A percentile compares a stretch with the other conserved stretches of the same genome.
phyloP scores from a whole-genome alignment of 352 stramenopile genomes.

The Globisporangium apiculatum region DNA sequence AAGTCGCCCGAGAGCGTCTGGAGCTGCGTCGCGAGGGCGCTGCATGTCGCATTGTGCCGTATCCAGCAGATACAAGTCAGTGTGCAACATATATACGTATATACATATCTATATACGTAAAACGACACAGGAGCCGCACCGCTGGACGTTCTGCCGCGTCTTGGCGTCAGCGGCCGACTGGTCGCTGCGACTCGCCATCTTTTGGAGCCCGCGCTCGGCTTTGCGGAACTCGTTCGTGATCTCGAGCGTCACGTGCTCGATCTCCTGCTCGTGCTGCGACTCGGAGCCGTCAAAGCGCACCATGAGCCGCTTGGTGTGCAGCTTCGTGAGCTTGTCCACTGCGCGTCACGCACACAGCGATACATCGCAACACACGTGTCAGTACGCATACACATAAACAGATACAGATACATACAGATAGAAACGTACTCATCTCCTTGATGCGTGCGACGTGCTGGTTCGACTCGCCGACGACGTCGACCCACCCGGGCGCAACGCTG shows the following conservation, averaged over 20 bases:
- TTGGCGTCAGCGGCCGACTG: conserved; percentile 77
- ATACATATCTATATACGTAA: too few species aligned
- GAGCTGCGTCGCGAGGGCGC: conserved; percentile 93
- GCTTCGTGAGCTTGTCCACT: conserved; percentile 83
- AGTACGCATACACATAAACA: not conserved
- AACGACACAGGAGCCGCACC: conserved; percentile 15
- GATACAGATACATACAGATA: too few species aligned
- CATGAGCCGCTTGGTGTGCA: conserved; percentile 84
- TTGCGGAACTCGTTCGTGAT: conserved; percentile 82
- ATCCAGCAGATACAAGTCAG: not conserved
- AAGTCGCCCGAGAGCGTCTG: conserved; percentile 96
- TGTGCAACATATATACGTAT: not conserved
- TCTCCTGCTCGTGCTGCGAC: conserved; percentile 81
- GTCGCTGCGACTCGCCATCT: conserved; percentile 67
- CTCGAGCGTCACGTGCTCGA: conserved; percentile 68
- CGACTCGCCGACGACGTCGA: conserved; percentile 70
- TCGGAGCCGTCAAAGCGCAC: conserved; percentile 83
- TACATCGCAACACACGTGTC: too few species aligned
- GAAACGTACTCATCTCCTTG: conserved; percentile 68
- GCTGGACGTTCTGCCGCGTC: conserved; percentile 80
- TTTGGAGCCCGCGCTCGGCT: conserved; percentile 64
- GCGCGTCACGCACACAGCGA: conserved; percentile 1
- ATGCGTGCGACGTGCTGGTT: conserved; percentile 79
- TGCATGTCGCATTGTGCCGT: conserved; percentile 3
- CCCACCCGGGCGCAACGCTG: conserved; percentile 54